Evolutionary conservation across 257 asterid species (phyloP), one percentile per base, ranked within the genome.

Genomic region (Jacaranda mimosifolia): DNA sequence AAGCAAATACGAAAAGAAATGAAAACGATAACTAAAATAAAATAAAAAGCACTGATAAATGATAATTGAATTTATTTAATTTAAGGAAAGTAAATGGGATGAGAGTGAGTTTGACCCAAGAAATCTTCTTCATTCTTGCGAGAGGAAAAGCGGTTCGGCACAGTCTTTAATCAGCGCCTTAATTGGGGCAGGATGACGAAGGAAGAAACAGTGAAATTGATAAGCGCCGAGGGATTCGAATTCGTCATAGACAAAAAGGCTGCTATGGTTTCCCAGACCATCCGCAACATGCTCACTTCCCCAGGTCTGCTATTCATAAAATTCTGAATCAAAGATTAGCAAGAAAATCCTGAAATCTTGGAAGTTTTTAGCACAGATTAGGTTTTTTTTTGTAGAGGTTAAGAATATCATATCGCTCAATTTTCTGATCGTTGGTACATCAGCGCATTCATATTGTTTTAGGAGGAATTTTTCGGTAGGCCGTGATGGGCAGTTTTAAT

Each of bases 251-350:
- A 90, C 82, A 93, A 86, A 77, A 90, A 91, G 79, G 99, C 99
- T 38, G 99, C 99, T 71, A 91, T 93, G 98, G 98, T 95, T 76
- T 95, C 99, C 58, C 96, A 95, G 87, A 95, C 99, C 63, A 95
- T 95, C 83, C 97, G 97, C 80, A 95, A 92, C 90, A 95, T 95
- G 99, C 98, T 95, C 85, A 93, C 99, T 75, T 95, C 99, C 73
- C 99, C 98, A 85, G 99, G 99, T 94, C 70, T 5, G 19, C 63
- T 58, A 53, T 48, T 13, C 36, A 17, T 38, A 3, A 5, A 36
- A 39, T 66, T 60, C 51, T 45, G 5, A 36, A 26, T 45, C n/a
- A 21, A 15, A 32, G 7, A 1, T 26, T 80, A 19, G 32, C n/a
- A 12, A 51, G 32, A 4, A 46, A 45, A 17, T 49, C 13, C 7